These are phyloP conservation scores for Vitis hybrid DNA, from an alignment of 177 flowering plant genomes.

Conservation along the genomic window DNA sequence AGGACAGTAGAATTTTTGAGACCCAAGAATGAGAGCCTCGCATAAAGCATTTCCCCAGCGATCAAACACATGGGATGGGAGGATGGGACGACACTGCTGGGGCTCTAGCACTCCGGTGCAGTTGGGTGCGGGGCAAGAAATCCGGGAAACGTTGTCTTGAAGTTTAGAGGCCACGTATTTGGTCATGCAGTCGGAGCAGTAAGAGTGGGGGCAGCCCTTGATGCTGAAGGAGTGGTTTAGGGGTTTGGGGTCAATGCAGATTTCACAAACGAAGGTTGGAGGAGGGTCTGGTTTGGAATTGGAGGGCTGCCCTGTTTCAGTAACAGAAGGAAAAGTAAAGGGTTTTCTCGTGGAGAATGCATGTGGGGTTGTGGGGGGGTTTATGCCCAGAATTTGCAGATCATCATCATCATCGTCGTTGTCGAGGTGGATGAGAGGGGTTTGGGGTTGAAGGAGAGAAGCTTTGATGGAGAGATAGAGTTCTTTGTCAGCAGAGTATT, in stretches of 20 bases:
- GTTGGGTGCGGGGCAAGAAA: constrained; percentile 26
- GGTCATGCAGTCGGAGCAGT: constrained; percentile 20
- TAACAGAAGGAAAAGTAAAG: not conserved
- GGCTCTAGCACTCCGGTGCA: constrained; percentile 33
- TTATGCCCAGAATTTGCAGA: not conserved
- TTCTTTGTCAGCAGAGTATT: constrained; percentile 11
- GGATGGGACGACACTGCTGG: constrained; percentile 25
- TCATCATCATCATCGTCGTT: constrained; percentile 4
- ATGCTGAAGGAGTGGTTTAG: constrained; percentile 17
- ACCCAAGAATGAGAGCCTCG: constrained; percentile 27
- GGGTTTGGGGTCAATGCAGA: constrained; percentile 27
- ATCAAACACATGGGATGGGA: constrained; percentile 33
- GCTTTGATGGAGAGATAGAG: constrained; percentile 11
- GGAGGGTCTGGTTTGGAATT: not conserved
- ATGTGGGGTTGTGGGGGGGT: not conserved
- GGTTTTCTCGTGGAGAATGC: not conserved
- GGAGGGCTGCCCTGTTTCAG: constrained; percentile 15
- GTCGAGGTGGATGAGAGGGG: not conserved
- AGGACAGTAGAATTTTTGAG: constrained; percentile 40
- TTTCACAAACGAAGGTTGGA: constrained; percentile 27
- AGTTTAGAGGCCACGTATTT: constrained; percentile 29
- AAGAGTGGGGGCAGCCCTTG: constrained; percentile 29
- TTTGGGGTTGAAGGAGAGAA: not conserved
- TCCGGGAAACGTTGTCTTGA: constrained; percentile 21
- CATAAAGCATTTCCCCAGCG: constrained; percentile 41